Evolutionary conservation across 768 basidiomycete genomes (phyloP).

Genomic region (Mycena indigotica): DNA sequence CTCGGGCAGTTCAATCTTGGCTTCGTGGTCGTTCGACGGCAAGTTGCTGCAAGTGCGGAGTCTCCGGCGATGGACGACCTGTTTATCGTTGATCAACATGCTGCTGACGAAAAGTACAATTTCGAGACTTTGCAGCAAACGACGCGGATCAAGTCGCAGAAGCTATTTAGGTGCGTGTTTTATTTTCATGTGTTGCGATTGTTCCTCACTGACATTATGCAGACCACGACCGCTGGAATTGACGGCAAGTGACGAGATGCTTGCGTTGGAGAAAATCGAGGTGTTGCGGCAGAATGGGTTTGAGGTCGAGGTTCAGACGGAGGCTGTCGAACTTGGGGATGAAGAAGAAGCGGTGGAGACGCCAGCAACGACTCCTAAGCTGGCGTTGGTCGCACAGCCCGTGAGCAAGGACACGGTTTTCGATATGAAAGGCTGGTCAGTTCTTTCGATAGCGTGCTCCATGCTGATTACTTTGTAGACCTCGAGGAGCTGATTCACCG

Average conservation of each 20-base stretch:
- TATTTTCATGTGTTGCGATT: neutral
- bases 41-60: slow-evolving; percentile 33
- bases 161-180: slow-evolving; percentile 65
- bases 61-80: slow-evolving; percentile 69
- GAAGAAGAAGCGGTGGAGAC: slow-evolving; percentile 37
- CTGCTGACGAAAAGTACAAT: slow-evolving; percentile 98
- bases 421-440: slow-evolving; percentile 80
- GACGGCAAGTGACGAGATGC: slow-evolving; percentile 86
- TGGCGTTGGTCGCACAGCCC: slow-evolving; percentile 80
- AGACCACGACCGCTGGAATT: slow-evolving; percentile 81
- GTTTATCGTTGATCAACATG: slow-evolving; percentile 97
- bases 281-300: slow-evolving; percentile 87
- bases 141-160: slow-evolving; percentile 88
- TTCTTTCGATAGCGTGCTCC: slow-evolving; percentile 11
- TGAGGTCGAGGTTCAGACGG: slow-evolving; percentile 56
- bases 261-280: slow-evolving; percentile 86
- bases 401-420: slow-evolving; percentile 91
- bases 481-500: slow-evolving; percentile 91
- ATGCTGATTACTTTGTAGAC: slow-evolving; percentile 49
- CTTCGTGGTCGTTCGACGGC: slow-evolving; percentile 84
- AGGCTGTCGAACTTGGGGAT: slow-evolving; percentile 31
- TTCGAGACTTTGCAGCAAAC: slow-evolving; percentile 91
- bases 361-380: slow-evolving; percentile 34
- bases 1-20: slow-evolving; percentile 96
- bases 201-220: slow-evolving; percentile 3